Conservation (phyloP, 2,329 filamentous ascomycete species). For the Cladosporium sp. region DNA sequence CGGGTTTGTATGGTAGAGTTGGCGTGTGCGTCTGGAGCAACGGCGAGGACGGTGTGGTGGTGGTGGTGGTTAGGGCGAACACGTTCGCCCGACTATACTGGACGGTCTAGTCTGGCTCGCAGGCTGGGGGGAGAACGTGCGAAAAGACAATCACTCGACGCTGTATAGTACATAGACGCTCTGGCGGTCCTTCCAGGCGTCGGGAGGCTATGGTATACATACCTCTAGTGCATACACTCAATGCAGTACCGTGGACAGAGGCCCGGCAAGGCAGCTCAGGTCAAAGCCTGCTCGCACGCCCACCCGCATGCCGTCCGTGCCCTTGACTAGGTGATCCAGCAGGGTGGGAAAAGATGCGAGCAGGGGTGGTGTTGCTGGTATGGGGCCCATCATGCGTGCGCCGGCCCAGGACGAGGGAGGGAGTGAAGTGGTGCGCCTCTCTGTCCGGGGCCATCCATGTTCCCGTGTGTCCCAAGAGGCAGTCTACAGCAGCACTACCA, state of each 20-base stretch:
- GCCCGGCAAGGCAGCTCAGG: background rate
- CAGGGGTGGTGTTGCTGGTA: conserved; percentile 9
- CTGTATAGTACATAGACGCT: too few species aligned
- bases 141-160: background rate
- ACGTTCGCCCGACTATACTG: too few species aligned
- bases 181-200: background rate
- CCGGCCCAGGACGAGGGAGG: conserved; percentile 1
- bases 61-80: background rate
- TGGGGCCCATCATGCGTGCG: background rate
- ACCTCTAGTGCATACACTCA: background rate
- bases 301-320: conserved; percentile 9
- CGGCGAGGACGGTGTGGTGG: background rate
- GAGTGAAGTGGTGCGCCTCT: background rate
- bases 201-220: conserved; percentile 7
- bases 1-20: background rate
- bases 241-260: conserved; percentile 1
- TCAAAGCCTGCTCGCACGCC: conserved; percentile 10
- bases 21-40: conserved; percentile 1
- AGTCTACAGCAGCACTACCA: too few species aligned
- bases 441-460: conserved; percentile 5
- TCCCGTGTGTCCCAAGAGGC: background rate
- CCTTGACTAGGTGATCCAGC: background rate
- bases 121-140: conserved; percentile 9
- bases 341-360: conserved; percentile 8
- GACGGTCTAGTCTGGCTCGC: background rate